Evolutionary conservation across 345 rosid species (phyloP), one percentile per base, ranked within the genome.

Genomic region (Angophora floribunda): DNA sequence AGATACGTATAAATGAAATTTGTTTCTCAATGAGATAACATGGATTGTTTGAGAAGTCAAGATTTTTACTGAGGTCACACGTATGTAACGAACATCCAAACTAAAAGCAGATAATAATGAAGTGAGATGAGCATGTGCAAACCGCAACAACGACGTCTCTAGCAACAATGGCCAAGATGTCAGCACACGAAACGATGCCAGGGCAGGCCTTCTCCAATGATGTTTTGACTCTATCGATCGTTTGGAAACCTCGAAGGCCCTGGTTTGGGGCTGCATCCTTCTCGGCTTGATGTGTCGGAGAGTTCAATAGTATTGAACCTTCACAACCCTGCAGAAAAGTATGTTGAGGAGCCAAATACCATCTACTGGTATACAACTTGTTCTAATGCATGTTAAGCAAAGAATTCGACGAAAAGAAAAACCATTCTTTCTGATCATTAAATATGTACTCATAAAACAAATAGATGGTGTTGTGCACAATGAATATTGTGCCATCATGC

Each of bases 131-230:
- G 10, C 32, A 86, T 51, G 15, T 30, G 17, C 70, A 88, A 82
- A 96, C 96, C 89, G 89, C 91, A 14, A 86, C 92, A 28, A 91
- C 88, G 24, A 91, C 94, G 84, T 96, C 97, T 87, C 97, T 93
- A 86, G 92, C 93, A 2, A 93, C 96, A 67, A 96, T 87, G 47
- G 97, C 98, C 52, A 95, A 6, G 47, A 93, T 90, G 88, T 97
- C 98, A 1, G 98, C 92, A 89, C 99, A 97, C 21, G 98, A 97
- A 85, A 97, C 98, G 14, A 94, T 89, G 51, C 94, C 93, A 12
- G 96, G 98, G 87, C 98, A 97, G 47, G 85, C 94, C 57, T 91
- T 89, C 88, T 97, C 98, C 52, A 95, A 53, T 24, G 93, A 95
- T 30, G 91, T n/a, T 86, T 97, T 97, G 9, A 88, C 94, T n/a